phyloP scores from a whole-genome alignment of 768 basidiomycete species.

The Tricholoma hemisulphureum region DNA sequence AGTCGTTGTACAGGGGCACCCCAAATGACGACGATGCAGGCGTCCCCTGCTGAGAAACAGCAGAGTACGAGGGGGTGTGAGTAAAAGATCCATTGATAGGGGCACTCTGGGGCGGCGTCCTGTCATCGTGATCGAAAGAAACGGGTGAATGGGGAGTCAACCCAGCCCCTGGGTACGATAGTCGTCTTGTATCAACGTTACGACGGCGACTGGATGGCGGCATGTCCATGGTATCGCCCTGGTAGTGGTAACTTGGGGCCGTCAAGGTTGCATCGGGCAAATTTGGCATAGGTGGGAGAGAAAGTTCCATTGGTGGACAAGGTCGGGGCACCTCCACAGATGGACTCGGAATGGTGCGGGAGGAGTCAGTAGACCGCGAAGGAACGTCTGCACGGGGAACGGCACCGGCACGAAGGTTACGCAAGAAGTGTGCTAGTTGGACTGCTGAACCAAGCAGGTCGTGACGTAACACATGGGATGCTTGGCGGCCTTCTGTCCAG shows the following conservation, averaged over 20 bases:
- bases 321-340: slow-evolving; percentile 39
- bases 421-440: slow-evolving; percentile 57
- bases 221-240: slow-evolving; percentile 18
- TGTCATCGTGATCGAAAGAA: slow-evolving; percentile 9
- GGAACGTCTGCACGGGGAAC: slow-evolving; percentile 34
- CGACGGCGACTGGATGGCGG: slow-evolving; percentile 18
- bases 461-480: slow-evolving; percentile 61
- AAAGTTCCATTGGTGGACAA: slow-evolving; percentile 37
- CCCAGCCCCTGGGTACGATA: slow-evolving; percentile 12
- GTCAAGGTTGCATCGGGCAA: slow-evolving; percentile 28
- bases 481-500: slow-evolving; percentile 77
- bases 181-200: slow-evolving; percentile 25
- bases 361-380: slow-evolving; percentile 35
- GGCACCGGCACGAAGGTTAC: slow-evolving; percentile 39
- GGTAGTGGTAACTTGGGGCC: slow-evolving; percentile 27
- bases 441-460: slow-evolving; percentile 61
- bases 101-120: slow-evolving; percentile 23
- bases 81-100: slow-evolving; percentile 14
- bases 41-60: neutral
- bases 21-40: slow-evolving; percentile 6
- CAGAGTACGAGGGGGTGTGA: slow-evolving; percentile 9
- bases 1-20: slow-evolving; percentile 7
- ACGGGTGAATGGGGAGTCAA: slow-evolving; percentile 11
- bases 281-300: slow-evolving; percentile 36
- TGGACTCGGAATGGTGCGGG: slow-evolving; percentile 29